Percentiles rank a stretch among this genome's conserved stretches.
Conservation (phyloP, 805 yeast species). For the Wickerhamomyces sydowiorum region DNA sequence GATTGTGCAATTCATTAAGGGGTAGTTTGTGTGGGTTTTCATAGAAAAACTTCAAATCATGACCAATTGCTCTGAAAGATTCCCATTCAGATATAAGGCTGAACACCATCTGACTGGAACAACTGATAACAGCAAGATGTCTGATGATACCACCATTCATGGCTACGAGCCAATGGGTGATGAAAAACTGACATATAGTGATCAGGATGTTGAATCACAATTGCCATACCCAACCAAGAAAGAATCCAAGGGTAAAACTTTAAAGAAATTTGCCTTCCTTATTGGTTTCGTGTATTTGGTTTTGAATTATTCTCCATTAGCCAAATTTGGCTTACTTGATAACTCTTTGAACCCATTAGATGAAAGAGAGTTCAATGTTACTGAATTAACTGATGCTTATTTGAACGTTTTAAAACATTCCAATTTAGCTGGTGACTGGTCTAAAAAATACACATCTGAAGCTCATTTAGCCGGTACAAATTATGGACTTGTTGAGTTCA, state of each 20-base stretch:
- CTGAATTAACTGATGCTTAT: conserved; percentile 14
- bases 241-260: not conserved
- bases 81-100: not conserved
- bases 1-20: no score
- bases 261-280: not conserved
- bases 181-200: not conserved
- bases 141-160: not conserved
- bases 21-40: no score
- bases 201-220: not conserved
- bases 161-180: not conserved
- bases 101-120: not conserved
- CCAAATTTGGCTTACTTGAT: not conserved
- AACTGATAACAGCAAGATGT: not conserved
- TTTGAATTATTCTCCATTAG: not conserved
- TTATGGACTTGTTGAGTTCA: conserved; percentile 48
- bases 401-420: conserved; percentile 19
- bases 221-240: not conserved
- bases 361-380: not conserved
- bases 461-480: conserved; percentile 58
- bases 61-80: not conserved
- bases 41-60: no score
- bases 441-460: conserved; percentile 41
- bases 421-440: conserved; percentile 47
- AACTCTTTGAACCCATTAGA: not conserved
- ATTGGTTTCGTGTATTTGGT: not conserved